Base-by-base conservation (phyloP, 768 basidiomycete genomes). In the Boletus subcaerulescens region DNA sequence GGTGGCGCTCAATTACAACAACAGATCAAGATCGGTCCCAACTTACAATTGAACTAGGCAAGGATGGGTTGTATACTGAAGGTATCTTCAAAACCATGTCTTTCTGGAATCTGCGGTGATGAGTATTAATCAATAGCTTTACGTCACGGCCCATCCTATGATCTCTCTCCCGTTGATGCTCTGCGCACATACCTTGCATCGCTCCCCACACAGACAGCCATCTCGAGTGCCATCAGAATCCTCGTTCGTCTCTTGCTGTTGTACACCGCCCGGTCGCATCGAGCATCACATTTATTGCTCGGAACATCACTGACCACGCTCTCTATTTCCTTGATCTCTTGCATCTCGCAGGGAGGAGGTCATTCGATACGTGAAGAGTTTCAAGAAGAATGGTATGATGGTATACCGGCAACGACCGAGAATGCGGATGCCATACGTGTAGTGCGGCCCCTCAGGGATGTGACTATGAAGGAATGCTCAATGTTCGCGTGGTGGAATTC, bases 251-350 rank as follows among this genome's bases (percentile, higher is more conserved):
- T 91, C n/a, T 74, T 93, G 13, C 74, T 92, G 24, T 72, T 91
- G 17, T 77, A 89, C 60, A 85, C 86, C 0, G 84, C 91, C 5
- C 70, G 73, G 24, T 75, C 78, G 1, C 78, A 74, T 5, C 66
- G 69, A 5, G 84, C 84, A n/a, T 91, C 91, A 0, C 90, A 93
- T 66, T 74, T 93, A 15, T 75, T 92, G 14, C 77, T 92, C 13
- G 91, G 91, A 57, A 87, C 89, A 14, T 86, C 84, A 2, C 73
- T 91, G n/a, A 92, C 91, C 2, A 83, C 85, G 0, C 74, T 93
- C 1, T 89, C 91, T 0, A 79, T 92, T 32, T 80, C 82, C 20
- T 71, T 92, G 20, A 86, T 92, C 53, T 84, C 88, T 4, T 82
- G 80, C 12, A 83, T 93, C 42, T 78, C 87, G 0, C 86, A 88